Base-by-base conservation (phyloP, 2,329 filamentous ascomycete species). In the Aspergillus floridensis region DNA sequence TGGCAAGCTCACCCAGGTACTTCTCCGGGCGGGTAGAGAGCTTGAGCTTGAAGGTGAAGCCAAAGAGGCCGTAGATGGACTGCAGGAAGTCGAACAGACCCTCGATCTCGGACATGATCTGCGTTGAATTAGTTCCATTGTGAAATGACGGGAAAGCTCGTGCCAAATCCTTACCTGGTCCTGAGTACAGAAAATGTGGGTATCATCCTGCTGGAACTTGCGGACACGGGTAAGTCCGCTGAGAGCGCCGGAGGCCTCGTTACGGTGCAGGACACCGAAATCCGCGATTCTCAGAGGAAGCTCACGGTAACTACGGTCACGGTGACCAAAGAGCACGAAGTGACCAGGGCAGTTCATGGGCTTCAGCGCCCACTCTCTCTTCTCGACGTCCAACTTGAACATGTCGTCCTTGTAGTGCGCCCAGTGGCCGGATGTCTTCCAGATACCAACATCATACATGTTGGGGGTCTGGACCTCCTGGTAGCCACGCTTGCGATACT, bases 291-390 rank as follows among this genome's bases (percentile, higher is more conserved):
- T 86, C 79, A 96, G 88, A 29, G 95, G 95, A 59, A 99, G 81
- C 68, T 98, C 92, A 70, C 90, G 84, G 77, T 98, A 96, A 76
- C 89, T 95, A 69, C 91, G 86, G 71, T 91, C 90, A 56, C 90
- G 86, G 76, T 93, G 89, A 53, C 84, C 86, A 76, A 96, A 96
- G 70, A 97, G 89, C 65, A 95, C 80, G 77, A 91, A 96, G 78
- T 98, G 93, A 29, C 92, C 92, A 4, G 95, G 95, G 79, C 95
- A 99, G 80, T 98, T 98, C 95, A 98, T 98, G 29, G 93, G 93
- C 80, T 98, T 98, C 54, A 98, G 80, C 16, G 88, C 92, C 81
- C 88, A 92, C 65, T 87, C 82, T 64, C 90, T 89, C 81, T 96
- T 96, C 75, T 97, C 93, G 26, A 81, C 81, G 49, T 86, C 81